phyloP scores from a whole-genome alignment of 2,329 filamentous ascomycete genomes.

The Anthostomella pinea region DNA sequence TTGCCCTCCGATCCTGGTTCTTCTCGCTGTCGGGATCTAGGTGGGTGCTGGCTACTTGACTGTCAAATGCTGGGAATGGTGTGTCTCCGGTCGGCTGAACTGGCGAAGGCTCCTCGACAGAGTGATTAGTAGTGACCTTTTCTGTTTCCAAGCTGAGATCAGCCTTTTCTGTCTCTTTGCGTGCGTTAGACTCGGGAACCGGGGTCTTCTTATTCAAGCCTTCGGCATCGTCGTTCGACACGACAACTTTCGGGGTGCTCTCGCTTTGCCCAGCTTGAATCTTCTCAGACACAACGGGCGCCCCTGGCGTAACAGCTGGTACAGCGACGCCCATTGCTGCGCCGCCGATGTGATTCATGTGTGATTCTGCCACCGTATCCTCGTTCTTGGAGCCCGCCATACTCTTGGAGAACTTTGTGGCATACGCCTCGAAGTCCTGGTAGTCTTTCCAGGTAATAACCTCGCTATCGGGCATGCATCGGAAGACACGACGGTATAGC shows the following conservation, averaged over 20 bases:
- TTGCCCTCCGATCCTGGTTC: conserved; percentile 50
- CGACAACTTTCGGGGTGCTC: conserved; percentile 15
- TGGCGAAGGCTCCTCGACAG: conserved; percentile 39
- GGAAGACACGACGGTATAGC: conserved; percentile 88
- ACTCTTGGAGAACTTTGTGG: conserved; percentile 70
- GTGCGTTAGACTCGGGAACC: conserved; percentile 11
- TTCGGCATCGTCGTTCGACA: conserved; percentile 15
- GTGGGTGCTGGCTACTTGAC: conserved; percentile 23
- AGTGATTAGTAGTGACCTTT: conserved; percentile 16
- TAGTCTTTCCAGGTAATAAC: conserved; percentile 94
- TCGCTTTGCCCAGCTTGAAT: conserved; percentile 14
- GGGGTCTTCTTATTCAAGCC: conserved; percentile 23
- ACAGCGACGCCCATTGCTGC: conserved; percentile 24
- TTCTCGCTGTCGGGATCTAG: conserved; percentile 33
- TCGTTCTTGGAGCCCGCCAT: conserved; percentile 57
- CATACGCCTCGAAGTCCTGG: conserved; percentile 76
- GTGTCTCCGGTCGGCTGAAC: conserved; percentile 41
- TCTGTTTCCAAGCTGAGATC: conserved; percentile 19
- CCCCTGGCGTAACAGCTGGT: conserved; percentile 24
- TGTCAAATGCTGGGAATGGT: conserved; percentile 49
- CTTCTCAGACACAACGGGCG: conserved; percentile 25
- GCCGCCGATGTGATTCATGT: conserved; percentile 22
- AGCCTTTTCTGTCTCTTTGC: conserved; percentile 15
- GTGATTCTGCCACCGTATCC: conserved; percentile 46
- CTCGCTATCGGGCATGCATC: conserved; percentile 94